phyloP scores from a whole-genome alignment of 306 rosid species.

The Erythrophleum fordii region DNA sequence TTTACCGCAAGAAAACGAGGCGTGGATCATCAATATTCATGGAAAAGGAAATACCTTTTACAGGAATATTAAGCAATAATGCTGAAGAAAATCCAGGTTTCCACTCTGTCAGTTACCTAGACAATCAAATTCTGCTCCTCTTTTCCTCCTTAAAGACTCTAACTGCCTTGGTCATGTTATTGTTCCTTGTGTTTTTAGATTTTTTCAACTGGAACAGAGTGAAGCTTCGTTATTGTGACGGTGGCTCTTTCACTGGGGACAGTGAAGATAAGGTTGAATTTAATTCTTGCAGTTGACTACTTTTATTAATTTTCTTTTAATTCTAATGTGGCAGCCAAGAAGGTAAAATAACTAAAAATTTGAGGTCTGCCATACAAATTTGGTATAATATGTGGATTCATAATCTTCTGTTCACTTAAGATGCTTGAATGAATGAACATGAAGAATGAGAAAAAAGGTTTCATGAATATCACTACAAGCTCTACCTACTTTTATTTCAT shows the following conservation, averaged over 20 bases:
- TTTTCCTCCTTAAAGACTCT: background rate
- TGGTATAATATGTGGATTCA: background rate
- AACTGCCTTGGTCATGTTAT: conserved; percentile 11
- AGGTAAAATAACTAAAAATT: background rate
- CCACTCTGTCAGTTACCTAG: conserved; percentile 2
- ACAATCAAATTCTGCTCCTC: conserved; percentile 25
- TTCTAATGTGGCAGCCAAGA: background rate
- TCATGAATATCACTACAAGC: background rate
- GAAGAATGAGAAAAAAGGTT: background rate
- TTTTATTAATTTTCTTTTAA: background rate
- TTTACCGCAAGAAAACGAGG: conserved; percentile 71
- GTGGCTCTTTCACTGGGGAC: conserved; percentile 92
- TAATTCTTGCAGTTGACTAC: background rate
- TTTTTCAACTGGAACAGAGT: conserved; percentile 95
- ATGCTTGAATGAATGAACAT: background rate
- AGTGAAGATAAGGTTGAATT: conserved; percentile 65
- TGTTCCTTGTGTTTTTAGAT: conserved; percentile 53
- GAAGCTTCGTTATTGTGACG: conserved; percentile 92
- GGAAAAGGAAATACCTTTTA: conserved; percentile 77
- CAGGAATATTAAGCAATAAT: conserved; percentile 77
- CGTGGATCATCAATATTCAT: conserved; percentile 79
- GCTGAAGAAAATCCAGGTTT: conserved; percentile 87
- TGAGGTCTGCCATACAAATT: background rate
- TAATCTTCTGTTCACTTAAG: background rate
- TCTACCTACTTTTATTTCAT: background rate